These are phyloP conservation scores for Pugionium cornutum DNA, from an alignment of 345 rosid species.

Conservation along the genomic window DNA sequence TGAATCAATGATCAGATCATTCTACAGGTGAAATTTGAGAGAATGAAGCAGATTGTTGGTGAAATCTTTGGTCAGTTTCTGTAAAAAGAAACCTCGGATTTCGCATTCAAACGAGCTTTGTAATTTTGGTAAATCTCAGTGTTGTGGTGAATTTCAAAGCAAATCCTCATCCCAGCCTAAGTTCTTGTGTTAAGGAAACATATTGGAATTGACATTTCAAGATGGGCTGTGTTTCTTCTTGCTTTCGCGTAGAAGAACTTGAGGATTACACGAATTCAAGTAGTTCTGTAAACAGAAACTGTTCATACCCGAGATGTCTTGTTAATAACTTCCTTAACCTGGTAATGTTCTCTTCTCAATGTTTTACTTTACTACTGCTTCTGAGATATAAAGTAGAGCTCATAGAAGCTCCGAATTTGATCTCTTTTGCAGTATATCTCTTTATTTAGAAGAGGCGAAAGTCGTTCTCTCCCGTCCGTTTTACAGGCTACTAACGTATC, in stretches of 20 bases:
- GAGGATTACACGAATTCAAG: conserved; percentile 72
- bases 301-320: conserved; percentile 69
- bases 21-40: conserved; percentile 43
- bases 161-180: conserved; percentile 18
- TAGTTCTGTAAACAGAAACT: conserved; percentile 62
- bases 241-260: conserved; percentile 60
- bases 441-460: conserved; percentile 75
- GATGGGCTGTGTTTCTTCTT: conserved; percentile 92
- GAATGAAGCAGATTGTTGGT: conserved; percentile 20
- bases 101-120: conserved; percentile 12
- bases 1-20: conserved; percentile 5
- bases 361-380: neutral
- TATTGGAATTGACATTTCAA: conserved; percentile 1
- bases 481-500: conserved; percentile 69
- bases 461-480: conserved; percentile 72
- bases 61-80: conserved; percentile 26
- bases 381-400: neutral
- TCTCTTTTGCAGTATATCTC: conserved; percentile 59
- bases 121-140: conserved; percentile 11
- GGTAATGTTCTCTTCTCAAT: conserved; percentile 48
- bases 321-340: conserved; percentile 59
- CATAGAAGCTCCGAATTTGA: neutral
- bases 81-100: conserved; percentile 24
- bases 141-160: conserved; percentile 8
- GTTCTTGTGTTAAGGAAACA: conserved; percentile 14